These are phyloP conservation scores for Lonicera japonica DNA, from an alignment of 129 eudicot genomes.

Conservation along the genomic window DNA sequence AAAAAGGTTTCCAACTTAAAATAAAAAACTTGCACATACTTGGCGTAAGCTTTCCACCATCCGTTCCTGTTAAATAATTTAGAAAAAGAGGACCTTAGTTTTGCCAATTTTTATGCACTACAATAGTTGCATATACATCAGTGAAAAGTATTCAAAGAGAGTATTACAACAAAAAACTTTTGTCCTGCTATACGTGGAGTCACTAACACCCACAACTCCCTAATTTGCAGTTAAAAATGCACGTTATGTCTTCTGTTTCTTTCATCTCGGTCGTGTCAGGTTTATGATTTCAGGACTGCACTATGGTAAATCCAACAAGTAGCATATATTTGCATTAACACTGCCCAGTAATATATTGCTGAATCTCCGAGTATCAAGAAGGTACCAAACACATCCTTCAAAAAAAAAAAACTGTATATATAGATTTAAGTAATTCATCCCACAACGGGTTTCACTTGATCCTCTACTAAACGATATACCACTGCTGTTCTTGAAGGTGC, in stretches of 20 bases:
- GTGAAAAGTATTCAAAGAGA: too few relatives aligned
- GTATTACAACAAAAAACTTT: too few relatives aligned
- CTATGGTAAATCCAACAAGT: background rate
- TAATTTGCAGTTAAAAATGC: background rate
- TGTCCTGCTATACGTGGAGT: too few relatives aligned
- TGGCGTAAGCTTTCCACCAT: too few relatives aligned
- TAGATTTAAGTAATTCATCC: conserved; percentile 1
- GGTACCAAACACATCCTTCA: background rate
- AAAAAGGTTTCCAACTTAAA: too few relatives aligned
- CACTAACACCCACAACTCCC: background rate
- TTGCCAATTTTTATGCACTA: too few relatives aligned
- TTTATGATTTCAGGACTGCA: too few relatives aligned
- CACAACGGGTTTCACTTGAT: conserved; percentile 24
- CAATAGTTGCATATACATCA: too few relatives aligned
- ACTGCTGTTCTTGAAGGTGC: conserved; percentile 88
- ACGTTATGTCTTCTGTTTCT: background rate
- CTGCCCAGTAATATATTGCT: background rate
- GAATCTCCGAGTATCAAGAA: background rate
- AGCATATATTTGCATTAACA: background rate
- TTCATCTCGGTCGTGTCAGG: background rate
- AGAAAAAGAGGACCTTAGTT: too few relatives aligned
- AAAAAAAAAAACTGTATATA: background rate
- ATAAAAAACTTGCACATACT: too few relatives aligned
- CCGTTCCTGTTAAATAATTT: too few relatives aligned
- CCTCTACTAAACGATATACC: conserved; percentile 52